Conservation (phyloP, 441 rosid genomes). For the Adansonia grandidieri region DNA sequence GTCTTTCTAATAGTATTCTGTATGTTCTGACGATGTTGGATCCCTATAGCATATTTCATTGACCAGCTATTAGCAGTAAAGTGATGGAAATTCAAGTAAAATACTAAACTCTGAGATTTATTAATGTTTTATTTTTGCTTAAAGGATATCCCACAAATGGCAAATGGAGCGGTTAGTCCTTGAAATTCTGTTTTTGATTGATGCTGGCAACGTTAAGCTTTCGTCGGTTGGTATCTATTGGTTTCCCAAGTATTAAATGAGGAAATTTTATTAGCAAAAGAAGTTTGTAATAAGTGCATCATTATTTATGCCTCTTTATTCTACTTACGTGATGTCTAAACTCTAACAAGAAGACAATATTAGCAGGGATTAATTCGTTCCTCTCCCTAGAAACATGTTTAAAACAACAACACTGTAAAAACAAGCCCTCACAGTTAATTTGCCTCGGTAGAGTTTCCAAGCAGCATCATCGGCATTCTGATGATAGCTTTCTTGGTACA, state of each 20-base stretch:
- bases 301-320: too few species aligned
- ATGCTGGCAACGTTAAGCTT: not conserved
- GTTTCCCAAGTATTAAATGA: not conserved
- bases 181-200: not conserved
- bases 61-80: too few species aligned
- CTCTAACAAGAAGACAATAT: not conserved
- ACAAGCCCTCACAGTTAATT: not conserved
- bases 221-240: not conserved
- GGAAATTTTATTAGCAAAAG: not conserved
- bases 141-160: not conserved
- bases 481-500: not conserved
- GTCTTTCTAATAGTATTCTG: too few species aligned
- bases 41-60: too few species aligned
- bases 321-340: not conserved
- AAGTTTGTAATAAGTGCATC: not conserved
- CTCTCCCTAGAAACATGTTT: too few species aligned
- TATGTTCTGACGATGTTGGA: too few species aligned
- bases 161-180: not conserved
- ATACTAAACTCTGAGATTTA: too few species aligned
- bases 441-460: not conserved
- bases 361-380: not conserved
- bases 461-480: not conserved
- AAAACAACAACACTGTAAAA: not conserved
- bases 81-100: too few species aligned
- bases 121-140: not conserved